These are phyloP conservation scores for Saccharomycopsis babjevae DNA, from an alignment of 805 yeast genomes.

Conservation along the genomic window DNA sequence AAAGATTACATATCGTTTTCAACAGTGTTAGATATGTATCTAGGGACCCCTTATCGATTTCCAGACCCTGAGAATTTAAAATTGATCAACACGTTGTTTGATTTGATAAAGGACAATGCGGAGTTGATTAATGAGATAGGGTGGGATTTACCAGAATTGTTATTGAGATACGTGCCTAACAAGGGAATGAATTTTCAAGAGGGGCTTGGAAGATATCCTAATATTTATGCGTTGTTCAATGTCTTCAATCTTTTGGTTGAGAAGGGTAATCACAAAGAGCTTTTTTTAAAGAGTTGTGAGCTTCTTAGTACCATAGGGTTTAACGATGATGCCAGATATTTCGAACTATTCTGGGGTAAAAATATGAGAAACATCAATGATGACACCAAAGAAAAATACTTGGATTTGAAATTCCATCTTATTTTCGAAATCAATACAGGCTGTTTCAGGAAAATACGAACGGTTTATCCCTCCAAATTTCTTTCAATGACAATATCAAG, in stretches of 20 bases:
- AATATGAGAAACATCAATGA: constrained; percentile 2
- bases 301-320: constrained; percentile 34
- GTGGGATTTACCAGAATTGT: constrained; percentile 79
- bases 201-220: constrained; percentile 21
- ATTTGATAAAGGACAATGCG: constrained; percentile 35
- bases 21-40: constrained; percentile 57
- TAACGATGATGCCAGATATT: constrained; percentile 10
- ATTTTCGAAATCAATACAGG: constrained; percentile 54
- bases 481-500: constrained; percentile 58
- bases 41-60: constrained; percentile 34
- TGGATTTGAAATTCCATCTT: constrained; percentile 52
- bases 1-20: constrained; percentile 61
- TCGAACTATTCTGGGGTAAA: background rate
- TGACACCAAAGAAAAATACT: constrained; percentile 21
- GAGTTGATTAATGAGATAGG: constrained; percentile 59
- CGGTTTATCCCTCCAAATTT: constrained; percentile 72
- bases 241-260: constrained; percentile 55
- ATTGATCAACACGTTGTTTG: constrained; percentile 37
- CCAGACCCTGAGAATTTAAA: constrained; percentile 42
- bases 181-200: constrained; percentile 27
- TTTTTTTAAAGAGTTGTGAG: constrained; percentile 64
- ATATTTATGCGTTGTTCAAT: constrained; percentile 31
- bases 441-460: constrained; percentile 49
- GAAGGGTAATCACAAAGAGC: constrained; percentile 72
- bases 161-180: constrained; percentile 43